These are phyloP conservation scores for Aspergillus fijiensis DNA, from an alignment of 2,329 filamentous ascomycete genomes.

Conservation along the genomic window DNA sequence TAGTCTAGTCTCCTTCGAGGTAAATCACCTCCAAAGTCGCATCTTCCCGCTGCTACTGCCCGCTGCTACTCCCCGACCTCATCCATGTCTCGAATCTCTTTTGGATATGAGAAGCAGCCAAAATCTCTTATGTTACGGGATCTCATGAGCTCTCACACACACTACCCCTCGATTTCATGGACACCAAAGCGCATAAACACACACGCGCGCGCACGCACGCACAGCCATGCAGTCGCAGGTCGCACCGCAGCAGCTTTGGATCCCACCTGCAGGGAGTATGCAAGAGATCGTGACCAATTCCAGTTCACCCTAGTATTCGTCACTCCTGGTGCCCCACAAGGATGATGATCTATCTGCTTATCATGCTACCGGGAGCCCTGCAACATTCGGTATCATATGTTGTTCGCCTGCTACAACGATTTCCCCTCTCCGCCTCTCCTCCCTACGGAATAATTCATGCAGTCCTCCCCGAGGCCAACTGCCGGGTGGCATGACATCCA, in stretches of 20 bases:
- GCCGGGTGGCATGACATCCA: slow-evolving; percentile 4
- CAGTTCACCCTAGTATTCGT: slow-evolving; percentile 8
- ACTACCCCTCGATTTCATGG: not conserved
- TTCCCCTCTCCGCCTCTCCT: not conserved
- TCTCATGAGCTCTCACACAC: not conserved
- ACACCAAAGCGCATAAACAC: not conserved
- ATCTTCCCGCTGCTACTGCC: not conserved
- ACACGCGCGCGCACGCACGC: not conserved
- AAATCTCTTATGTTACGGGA: not conserved
- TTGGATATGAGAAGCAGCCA: not conserved
- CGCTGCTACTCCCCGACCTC: not conserved
- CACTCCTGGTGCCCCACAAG: slow-evolving; percentile 6
- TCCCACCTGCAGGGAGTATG: slow-evolving; percentile 8
- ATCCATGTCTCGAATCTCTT: not conserved
- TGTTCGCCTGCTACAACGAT: not conserved
- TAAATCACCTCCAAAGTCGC: not conserved
- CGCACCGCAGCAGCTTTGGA: slow-evolving; percentile 3
- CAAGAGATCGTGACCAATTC: slow-evolving; percentile 8
- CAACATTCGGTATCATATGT: slow-evolving; percentile 7
- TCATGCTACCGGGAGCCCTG: slow-evolving; percentile 7
- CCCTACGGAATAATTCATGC: slow-evolving; percentile 1
- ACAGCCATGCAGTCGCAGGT: not conserved
- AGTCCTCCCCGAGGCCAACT: not conserved
- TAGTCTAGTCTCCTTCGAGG: slow-evolving; percentile 5
- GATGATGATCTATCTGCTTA: slow-evolving; percentile 6